Percentiles rank a stretch among this genome's conserved stretches.
Evolutionary conservation across 2,329 filamentous ascomycete species (phyloP).

Genomic region (Paracoccidioides brasiliensis): DNA sequence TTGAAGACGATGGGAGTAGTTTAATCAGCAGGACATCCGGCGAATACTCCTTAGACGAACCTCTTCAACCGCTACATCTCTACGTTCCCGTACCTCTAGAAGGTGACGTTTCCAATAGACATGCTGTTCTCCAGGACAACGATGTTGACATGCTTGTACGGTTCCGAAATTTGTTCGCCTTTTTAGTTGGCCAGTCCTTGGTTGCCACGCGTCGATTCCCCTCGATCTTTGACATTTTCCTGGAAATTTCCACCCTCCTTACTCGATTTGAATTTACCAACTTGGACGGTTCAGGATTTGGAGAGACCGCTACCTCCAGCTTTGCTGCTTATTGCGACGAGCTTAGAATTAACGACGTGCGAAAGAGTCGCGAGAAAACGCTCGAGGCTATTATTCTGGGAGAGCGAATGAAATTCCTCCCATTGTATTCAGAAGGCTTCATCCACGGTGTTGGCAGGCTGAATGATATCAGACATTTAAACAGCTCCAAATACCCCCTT

Average conservation of each 20-base stretch:
- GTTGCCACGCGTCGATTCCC: constrained; percentile 44
- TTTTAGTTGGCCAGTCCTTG: constrained; percentile 48
- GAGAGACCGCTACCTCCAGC: constrained; percentile 43
- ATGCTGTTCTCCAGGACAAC: constrained; percentile 25
- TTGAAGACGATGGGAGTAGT: constrained; percentile 26
- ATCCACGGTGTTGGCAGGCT: constrained; percentile 80
- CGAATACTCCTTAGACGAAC: constrained; percentile 37
- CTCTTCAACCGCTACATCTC: constrained; percentile 38
- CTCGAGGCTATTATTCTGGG: constrained; percentile 80
- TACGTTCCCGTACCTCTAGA: constrained; percentile 47
- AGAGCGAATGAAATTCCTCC: constrained; percentile 68
- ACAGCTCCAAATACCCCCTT: constrained; percentile 54
- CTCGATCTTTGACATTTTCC: constrained; percentile 47
- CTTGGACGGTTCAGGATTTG: constrained; percentile 49
- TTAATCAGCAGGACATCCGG: constrained; percentile 37
- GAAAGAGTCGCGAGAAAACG: constrained; percentile 73
- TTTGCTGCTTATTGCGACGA: constrained; percentile 57
- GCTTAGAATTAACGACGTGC: constrained; percentile 62
- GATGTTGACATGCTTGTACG: constrained; percentile 46
- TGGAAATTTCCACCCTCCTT: constrained; percentile 46
- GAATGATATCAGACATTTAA: constrained; percentile 56
- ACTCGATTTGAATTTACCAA: constrained; percentile 48
- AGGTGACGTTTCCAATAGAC: constrained; percentile 32
- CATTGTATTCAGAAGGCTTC: constrained; percentile 83
- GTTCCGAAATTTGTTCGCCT: constrained; percentile 52